phyloP scores from a whole-genome alignment of 2,329 filamentous ascomycete species.

The Colletotrichum lini region DNA sequence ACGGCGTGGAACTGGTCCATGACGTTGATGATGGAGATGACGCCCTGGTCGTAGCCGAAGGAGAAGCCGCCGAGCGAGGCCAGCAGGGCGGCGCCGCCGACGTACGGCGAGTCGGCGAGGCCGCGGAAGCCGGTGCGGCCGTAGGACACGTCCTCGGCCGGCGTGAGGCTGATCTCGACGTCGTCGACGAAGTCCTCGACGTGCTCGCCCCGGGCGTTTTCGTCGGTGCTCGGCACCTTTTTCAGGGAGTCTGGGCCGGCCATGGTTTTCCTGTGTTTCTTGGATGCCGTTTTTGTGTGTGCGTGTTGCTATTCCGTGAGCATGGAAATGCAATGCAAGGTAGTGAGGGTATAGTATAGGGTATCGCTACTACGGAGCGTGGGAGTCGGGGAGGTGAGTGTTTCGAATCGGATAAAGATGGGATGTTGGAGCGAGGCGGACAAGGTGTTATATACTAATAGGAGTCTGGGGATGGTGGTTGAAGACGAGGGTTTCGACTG shows the following conservation, averaged over 20 bases:
- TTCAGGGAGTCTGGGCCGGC: conserved; percentile 25
- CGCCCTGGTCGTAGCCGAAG: conserved; percentile 55
- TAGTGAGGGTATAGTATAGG: background rate
- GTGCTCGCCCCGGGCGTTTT: conserved; percentile 24
- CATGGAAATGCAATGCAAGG: background rate
- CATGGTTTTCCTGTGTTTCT: background rate
- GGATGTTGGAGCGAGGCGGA: conserved; percentile 14
- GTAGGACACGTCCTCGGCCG: conserved; percentile 39
- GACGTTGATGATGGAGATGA: conserved; percentile 59
- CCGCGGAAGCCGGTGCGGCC: conserved; percentile 35
- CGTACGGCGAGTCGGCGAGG: conserved; percentile 35
- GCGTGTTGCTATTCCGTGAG: background rate
- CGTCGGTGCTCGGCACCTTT: conserved; percentile 26
- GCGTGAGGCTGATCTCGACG: conserved; percentile 32
- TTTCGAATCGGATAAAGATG: conserved; percentile 23
- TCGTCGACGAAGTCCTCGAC: conserved; percentile 35
- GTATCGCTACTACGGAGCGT: conserved; percentile 8
- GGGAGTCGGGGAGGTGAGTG: background rate
- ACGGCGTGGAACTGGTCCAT: conserved; percentile 60
- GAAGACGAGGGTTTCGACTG: conserved; percentile 4
- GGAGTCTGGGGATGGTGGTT: conserved; percentile 11
- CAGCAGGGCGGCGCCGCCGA: conserved; percentile 52
- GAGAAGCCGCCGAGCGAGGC: conserved; percentile 54
- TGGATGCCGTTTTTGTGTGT: conserved; percentile 13
- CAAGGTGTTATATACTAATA: conserved; percentile 21